Base-by-base conservation (phyloP, 805 yeast genomes). In the Dipodascus albidus region DNA sequence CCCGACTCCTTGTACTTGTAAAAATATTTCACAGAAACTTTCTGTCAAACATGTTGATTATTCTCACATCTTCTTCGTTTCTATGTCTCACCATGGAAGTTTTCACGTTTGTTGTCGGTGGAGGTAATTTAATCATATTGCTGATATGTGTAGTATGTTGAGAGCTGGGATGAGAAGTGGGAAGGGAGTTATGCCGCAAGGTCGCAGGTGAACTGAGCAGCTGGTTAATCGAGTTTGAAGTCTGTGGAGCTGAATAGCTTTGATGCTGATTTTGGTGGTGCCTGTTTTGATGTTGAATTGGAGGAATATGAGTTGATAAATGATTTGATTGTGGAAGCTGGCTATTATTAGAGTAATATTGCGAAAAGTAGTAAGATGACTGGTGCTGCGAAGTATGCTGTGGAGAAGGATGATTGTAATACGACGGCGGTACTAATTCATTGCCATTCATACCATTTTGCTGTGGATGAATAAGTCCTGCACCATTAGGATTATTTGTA, bases 401-500 rank as follows among this genome's bases (percentile, higher is more conserved):
- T 11, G 44, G 44, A 14, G 17, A 17, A 8, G 17, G 44, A 14
- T 38, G 44, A 8, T 6, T 38, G n/a, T 38, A 17, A 38, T 38
- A 17, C 17, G 17, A 17, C n/a, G 44, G 44, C 17, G 44, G 44
- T 11, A 17, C 44, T 6, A n/a, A 19, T 6, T 38, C 20, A 27
- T 27, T 27, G 6, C 33, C 33, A 27, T 27, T 27, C 33, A 27
- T 27, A 6, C 33, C 33, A 27, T 27, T 9, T 47, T 47, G 49
- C 31, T 47, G 49, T n/a, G 4, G 49, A 21, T 47, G 49, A 3
- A 4, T 11, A 22, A 47, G 14, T 9, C 31, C 31, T 23, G 57
- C 60, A 6, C 33, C 33, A 27, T 27, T 27, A 27, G 33, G 33
- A 11, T 27, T 27, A 4, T 60, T 52, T 8, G 68, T 50, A 23